Base-by-base conservation (phyloP, 1,139 yeast species). In the Taphrina wiesneri region DNA sequence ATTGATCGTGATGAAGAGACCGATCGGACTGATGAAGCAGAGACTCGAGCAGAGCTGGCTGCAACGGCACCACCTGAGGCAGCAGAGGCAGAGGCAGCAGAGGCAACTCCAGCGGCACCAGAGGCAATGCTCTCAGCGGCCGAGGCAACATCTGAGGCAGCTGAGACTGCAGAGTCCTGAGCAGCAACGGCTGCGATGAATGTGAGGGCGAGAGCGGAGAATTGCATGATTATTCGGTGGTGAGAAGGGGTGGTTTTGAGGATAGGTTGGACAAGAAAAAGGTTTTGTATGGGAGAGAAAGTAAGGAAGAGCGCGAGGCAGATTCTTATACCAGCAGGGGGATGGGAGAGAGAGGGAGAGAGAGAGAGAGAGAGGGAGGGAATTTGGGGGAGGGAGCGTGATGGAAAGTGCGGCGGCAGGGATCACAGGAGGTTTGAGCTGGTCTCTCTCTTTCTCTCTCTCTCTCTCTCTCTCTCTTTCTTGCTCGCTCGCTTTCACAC, bases 131-230 rank as follows among this genome's bases (percentile, higher is more conserved):
- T 41, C 19, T 36, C 25, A 19, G 51, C 49, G 7, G 3, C 30
- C 25, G 51, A 23, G 51, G 26, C 34, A 36, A 23, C 63, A n/a
- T 53, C 36, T 19, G 54, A 23, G 21, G 43, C 46, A 21, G 54
- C 63, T 23, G 61, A 41, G 26, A 41, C 61, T 21, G 53, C 53
- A n/a, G 63, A 28, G 26, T 26, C 39, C 63, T 59, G 63, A 19
- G 63, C 63, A 23, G 63, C 56, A 19, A 59, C 63, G 36, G 63
- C 63, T 19, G 63, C 63, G 49, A 47, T 41, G 49, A 59, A 30
- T 30, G 56, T 39, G 39, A 59, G 56, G 32, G 63, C 63, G 56
- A 59, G 17, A 36, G 63, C 23, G 19, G 63, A 45, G 63, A 59
- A 59, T 39, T 59, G 63, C 63, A 59, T 59, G 5, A 5, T 36